Evolutionary conservation across 345 rosid genomes (phyloP).

Genomic region (Salix viminalis): DNA sequence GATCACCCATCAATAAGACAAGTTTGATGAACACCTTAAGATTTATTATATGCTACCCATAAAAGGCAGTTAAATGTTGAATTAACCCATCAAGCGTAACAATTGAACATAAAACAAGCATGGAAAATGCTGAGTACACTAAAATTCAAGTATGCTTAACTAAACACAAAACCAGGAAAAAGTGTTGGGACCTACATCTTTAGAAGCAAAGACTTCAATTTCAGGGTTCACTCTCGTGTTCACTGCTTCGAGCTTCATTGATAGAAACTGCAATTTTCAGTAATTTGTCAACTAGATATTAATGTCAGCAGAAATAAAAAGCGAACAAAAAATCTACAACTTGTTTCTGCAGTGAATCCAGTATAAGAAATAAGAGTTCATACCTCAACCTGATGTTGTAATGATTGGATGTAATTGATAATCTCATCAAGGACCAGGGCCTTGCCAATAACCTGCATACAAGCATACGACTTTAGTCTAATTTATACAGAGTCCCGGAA

Average conservation of each 20-base stretch:
- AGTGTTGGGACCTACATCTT: conserved; percentile 38
- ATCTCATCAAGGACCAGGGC: conserved; percentile 91
- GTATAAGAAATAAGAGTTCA: neutral
- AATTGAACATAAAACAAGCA: neutral
- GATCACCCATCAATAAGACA: neutral
- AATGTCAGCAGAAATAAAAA: neutral
- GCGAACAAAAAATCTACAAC: neutral
- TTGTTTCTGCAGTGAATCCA: neutral
- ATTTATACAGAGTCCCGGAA: neutral
- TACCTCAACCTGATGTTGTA: conserved; percentile 92
- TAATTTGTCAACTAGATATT: conserved; percentile 9
- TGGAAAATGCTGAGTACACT: neutral
- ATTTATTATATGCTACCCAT: neutral
- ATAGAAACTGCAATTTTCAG: conserved; percentile 62
- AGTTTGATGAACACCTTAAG: neutral
- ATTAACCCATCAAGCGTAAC: neutral
- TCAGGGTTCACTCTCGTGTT: conserved; percentile 60
- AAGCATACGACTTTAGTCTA: conserved; percentile 5
- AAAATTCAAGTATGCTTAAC: neutral
- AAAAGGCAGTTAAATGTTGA: neutral
- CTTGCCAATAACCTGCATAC: conserved; percentile 75
- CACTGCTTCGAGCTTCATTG: conserved; percentile 91
- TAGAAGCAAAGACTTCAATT: conserved; percentile 63
- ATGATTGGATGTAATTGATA: conserved; percentile 82
- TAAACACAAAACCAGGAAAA: neutral